Evolutionary conservation across 2,329 filamentous ascomycete genomes (phyloP).

Genomic region (Pseudodiploospora longispora): DNA sequence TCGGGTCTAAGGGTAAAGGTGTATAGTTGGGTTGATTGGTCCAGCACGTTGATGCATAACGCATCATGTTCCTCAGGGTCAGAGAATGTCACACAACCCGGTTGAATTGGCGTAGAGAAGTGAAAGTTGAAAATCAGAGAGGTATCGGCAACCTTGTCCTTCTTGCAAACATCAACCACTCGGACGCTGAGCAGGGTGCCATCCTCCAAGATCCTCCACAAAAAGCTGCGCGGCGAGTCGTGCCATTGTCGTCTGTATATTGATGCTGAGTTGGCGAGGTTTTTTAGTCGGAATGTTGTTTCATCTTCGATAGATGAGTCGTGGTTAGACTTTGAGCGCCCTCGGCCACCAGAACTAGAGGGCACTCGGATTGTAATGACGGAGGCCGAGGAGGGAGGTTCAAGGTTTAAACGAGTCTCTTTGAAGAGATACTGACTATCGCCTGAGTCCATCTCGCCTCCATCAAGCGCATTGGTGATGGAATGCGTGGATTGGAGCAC

Average conservation of each 20-base stretch:
- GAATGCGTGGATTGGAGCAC: constrained; percentile 3
- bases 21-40: constrained; percentile 70
- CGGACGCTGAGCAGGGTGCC: constrained; percentile 74
- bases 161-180: constrained; percentile 70
- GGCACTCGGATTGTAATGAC: constrained; percentile 64
- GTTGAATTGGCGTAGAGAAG: constrained; percentile 65
- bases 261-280: constrained; percentile 70
- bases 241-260: constrained; percentile 77
- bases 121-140: constrained; percentile 69
- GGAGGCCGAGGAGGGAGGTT: constrained; percentile 60
- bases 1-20: constrained; percentile 77
- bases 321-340: constrained; percentile 29
- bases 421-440: constrained; percentile 66
- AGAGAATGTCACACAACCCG: constrained; percentile 72
- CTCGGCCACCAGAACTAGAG: constrained; percentile 38
- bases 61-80: constrained; percentile 73
- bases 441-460: constrained; percentile 58
- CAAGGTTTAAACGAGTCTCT: constrained; percentile 78
- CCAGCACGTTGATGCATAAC: constrained; percentile 71
- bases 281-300: constrained; percentile 60
- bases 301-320: constrained; percentile 53
- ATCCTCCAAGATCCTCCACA: constrained; percentile 84
- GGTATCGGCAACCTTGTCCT: constrained; percentile 56
- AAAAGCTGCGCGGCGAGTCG: constrained; percentile 71
- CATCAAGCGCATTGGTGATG: constrained; percentile 36